Evolutionary conservation across 1,139 yeast species (phyloP).

Genomic region (Blastobotrys apis): DNA sequence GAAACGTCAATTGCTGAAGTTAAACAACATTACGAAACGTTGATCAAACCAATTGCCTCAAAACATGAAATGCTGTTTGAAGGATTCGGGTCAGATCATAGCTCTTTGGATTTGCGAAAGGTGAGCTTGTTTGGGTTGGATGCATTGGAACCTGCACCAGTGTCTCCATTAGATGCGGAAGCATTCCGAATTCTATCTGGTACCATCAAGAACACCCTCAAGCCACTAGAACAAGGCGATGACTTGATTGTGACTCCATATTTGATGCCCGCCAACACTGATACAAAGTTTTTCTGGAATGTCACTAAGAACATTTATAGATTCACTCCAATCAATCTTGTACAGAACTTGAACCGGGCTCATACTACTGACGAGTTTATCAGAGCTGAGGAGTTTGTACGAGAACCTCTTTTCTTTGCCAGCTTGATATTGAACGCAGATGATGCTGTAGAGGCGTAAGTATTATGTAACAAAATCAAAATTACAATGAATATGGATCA

Average conservation of each 20-base stretch:
- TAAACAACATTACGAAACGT: conserved; percentile 38
- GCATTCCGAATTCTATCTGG: conserved; percentile 56
- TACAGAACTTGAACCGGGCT: conserved; percentile 13
- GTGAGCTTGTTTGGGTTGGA: conserved; percentile 14
- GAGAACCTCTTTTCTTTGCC: conserved; percentile 17
- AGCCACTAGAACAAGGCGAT: conserved; percentile 10
- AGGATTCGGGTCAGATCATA: conserved; percentile 7
- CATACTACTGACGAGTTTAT: conserved; percentile 15
- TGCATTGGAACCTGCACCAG: conserved; percentile 54
- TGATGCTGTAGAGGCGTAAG: conserved; percentile 35
- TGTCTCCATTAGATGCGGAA: conserved; percentile 46
- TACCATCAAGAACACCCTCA: conserved; percentile 43
- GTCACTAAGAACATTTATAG: conserved; percentile 69
- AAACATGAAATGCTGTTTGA: conserved; percentile 45
- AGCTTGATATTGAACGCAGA: conserved; percentile 35
- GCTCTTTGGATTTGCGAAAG: conserved; percentile 40
- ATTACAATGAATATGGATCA: no score
- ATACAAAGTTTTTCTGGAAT: conserved; percentile 73
- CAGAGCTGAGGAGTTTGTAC: conserved; percentile 14
- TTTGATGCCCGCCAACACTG: conserved; percentile 77
- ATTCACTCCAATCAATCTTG: conserved; percentile 43
- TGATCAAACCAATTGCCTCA: conserved; percentile 42
- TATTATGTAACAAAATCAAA: no score
- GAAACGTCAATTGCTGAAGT: conserved; percentile 47
- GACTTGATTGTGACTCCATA: conserved; percentile 56